A percentile compares a stretch with the other conserved stretches of the same genome.
These are phyloP conservation scores for Karstenula rhodostoma DNA, from an alignment of 2,329 filamentous ascomycete species.

Conservation along the genomic window DNA sequence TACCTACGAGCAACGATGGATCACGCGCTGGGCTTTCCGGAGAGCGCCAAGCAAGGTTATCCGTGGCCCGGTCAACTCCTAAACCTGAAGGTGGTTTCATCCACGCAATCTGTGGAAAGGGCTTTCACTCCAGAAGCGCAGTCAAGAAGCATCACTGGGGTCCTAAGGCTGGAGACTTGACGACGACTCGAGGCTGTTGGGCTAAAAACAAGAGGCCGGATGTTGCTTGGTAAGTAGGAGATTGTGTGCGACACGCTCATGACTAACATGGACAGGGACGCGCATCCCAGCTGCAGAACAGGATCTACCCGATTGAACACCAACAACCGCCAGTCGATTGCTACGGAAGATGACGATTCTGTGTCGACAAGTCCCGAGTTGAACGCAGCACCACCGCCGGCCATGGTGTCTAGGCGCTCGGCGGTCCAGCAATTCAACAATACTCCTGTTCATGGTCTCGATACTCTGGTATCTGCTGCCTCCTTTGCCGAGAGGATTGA, in stretches of 20 bases:
- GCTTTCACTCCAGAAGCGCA: slow-evolving; percentile 30
- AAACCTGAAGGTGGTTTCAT: slow-evolving; percentile 23
- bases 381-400: slow-evolving; percentile 20
- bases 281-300: slow-evolving; percentile 38
- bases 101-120: slow-evolving; percentile 41
- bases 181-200: slow-evolving; percentile 44
- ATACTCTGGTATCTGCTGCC: slow-evolving; percentile 35
- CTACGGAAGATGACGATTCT: not conserved
- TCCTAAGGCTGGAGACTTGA: slow-evolving; percentile 27
- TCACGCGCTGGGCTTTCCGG: not conserved
- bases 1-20: not conserved
- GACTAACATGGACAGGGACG: slow-evolving; percentile 27
- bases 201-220: slow-evolving; percentile 39
- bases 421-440: slow-evolving; percentile 4
- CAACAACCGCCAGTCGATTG: not conserved
- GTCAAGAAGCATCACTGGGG: slow-evolving; percentile 49
- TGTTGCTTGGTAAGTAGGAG: slow-evolving; percentile 31
- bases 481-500: slow-evolving; percentile 36
- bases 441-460: slow-evolving; percentile 20
- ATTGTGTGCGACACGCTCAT: not conserved
- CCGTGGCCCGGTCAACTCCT: not conserved
- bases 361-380: not conserved
- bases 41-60: not conserved
- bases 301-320: not conserved
- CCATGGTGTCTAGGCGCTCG: slow-evolving; percentile 18